Percentiles rank a stretch among this genome's conserved stretches.
phyloP scores from a whole-genome alignment of 2,329 filamentous ascomycete genomes.

The Colletotrichum gigasporum region DNA sequence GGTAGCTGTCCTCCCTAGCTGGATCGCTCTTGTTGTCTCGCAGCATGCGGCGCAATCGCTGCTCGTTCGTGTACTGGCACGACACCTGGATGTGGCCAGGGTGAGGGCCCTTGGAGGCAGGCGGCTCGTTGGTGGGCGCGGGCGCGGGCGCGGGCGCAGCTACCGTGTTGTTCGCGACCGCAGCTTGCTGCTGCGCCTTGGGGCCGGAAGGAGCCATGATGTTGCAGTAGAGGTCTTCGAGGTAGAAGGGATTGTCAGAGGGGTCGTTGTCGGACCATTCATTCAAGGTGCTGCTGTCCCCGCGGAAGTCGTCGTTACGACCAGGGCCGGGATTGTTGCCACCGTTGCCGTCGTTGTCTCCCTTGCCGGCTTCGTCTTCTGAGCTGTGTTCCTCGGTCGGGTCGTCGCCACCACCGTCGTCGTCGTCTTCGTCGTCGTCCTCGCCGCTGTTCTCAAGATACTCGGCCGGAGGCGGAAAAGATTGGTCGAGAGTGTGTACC shows the following conservation, averaged over 20 bases:
- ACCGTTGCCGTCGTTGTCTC: background rate
- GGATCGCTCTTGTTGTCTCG: constrained; percentile 76
- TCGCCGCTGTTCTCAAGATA: too few relatives aligned
- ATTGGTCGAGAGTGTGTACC: background rate
- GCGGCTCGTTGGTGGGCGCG: background rate
- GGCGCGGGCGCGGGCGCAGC: background rate
- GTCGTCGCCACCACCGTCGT: background rate
- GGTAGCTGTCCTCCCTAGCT: constrained; percentile 80
- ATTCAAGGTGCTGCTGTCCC: background rate
- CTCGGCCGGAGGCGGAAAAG: too few relatives aligned
- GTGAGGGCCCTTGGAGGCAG: constrained; percentile 47
- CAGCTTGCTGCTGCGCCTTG: constrained; percentile 26
- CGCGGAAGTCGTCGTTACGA: background rate
- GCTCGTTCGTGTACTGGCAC: constrained; percentile 83
- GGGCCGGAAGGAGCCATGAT: constrained; percentile 28
- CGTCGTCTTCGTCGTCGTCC: background rate
- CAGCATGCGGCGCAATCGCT: constrained; percentile 79
- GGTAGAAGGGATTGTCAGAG: background rate
- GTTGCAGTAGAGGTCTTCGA: background rate
- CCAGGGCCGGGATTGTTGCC: background rate
- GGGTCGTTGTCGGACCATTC: background rate
- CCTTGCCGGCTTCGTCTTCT: background rate
- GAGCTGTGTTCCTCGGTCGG: background rate
- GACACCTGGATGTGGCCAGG: constrained; percentile 60
- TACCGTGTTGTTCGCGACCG: constrained; percentile 6